phyloP scores from a whole-genome alignment of 139 green algal genomes.

The Micromonas commoda region DNA sequence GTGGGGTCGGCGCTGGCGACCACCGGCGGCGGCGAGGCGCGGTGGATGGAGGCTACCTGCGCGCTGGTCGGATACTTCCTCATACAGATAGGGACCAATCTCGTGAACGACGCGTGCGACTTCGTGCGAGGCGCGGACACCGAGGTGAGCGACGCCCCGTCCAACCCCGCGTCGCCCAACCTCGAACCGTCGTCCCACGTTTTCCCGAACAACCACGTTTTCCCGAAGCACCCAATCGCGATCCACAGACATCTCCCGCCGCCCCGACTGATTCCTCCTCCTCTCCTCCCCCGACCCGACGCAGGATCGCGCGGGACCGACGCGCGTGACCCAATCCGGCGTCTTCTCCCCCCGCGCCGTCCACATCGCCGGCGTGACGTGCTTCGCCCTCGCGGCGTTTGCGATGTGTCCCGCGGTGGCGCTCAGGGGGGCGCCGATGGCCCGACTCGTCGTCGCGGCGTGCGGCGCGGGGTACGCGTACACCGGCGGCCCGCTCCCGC shows the following conservation, averaged over 20 bases:
- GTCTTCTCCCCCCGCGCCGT: slow-evolving; percentile 9
- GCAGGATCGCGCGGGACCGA: slow-evolving; percentile 16
- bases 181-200: no score
- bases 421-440: slow-evolving; percentile 8
- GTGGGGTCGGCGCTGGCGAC: not conserved
- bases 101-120: slow-evolving; percentile 37
- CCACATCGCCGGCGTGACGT: slow-evolving; percentile 18
- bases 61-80: slow-evolving; percentile 1
- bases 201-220: no score
- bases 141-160: no score
- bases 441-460: slow-evolving; percentile 16
- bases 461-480: slow-evolving; percentile 34
- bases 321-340: slow-evolving; percentile 11
- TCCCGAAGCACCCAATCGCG: no score
- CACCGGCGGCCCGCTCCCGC: slow-evolving; percentile 35
- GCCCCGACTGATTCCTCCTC: no score
- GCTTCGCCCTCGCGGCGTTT: slow-evolving; percentile 24
- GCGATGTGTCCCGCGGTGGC: slow-evolving; percentile 22
- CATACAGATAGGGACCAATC: slow-evolving; percentile 34
- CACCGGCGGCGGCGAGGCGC: not conserved
- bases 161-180: no score
- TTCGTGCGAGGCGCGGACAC: slow-evolving; percentile 29
- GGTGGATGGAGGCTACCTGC: no score
- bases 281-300: no score
- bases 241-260: no score